A percentile compares a stretch with the other conserved stretches of the same genome.
Conservation (phyloP, 805 yeast genomes). For the Myxozyma lipomycoides region DNA sequence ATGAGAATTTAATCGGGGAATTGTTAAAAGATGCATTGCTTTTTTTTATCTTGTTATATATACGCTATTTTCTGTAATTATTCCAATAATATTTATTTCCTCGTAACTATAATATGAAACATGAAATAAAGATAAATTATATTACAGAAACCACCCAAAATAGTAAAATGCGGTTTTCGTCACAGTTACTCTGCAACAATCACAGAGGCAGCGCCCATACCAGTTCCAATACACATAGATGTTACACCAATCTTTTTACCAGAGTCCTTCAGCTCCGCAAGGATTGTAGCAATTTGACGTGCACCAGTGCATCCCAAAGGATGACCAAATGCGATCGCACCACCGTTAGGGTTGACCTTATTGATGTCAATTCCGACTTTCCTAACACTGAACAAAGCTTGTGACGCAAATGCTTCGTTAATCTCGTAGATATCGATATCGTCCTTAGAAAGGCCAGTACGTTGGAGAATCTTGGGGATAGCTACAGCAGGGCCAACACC, state of each 20-base stretch:
- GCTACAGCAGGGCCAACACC: conserved; percentile 98
- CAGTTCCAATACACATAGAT: conserved; percentile 97
- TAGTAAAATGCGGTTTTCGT: too few relatives aligned
- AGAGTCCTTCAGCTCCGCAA: conserved; percentile 64
- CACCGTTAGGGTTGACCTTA: conserved; percentile 88
- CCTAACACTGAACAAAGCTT: conserved; percentile 72
- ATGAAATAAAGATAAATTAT: too few relatives aligned
- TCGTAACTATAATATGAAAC: too few relatives aligned
- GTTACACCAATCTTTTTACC: conserved; percentile 83
- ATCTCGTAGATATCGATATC: conserved; percentile 80
- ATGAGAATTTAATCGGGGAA: neutral
- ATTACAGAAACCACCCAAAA: neutral
- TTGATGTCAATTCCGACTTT: conserved; percentile 60
- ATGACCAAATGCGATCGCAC: conserved; percentile 95
- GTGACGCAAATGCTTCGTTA: conserved; percentile 91
- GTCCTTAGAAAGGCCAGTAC: conserved; percentile 52
- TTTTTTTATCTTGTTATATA: neutral
- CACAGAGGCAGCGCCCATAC: conserved; percentile 96
- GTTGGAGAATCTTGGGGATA: conserved; percentile 74
- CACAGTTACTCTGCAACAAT: conserved; percentile 72
- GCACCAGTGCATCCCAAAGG: conserved; percentile 91
- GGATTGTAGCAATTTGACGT: conserved; percentile 83
- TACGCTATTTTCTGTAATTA: neutral
- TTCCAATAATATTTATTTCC: too few relatives aligned
- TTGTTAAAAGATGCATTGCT: neutral